These are phyloP conservation scores for Patellifolia procumbens DNA, from an alignment of 179 eudicot species.

Conservation along the genomic window DNA sequence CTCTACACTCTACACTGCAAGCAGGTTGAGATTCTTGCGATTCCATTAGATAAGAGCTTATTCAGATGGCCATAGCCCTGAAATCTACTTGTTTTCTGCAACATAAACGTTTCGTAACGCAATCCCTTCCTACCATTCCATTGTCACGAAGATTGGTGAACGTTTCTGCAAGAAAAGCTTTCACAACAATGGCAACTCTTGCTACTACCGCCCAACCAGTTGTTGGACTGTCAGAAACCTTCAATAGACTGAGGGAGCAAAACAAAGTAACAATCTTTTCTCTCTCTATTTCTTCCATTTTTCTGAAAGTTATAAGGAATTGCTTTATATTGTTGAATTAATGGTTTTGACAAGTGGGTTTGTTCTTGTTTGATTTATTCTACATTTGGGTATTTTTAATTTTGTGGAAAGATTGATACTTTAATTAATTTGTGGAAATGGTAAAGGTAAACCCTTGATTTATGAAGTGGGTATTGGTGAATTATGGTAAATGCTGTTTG, in stretches of 20 bases:
- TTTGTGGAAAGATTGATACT: not conserved
- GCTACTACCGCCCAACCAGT: conserved; percentile 35
- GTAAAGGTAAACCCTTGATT: not conserved
- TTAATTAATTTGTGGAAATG: not conserved
- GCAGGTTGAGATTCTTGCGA: not conserved
- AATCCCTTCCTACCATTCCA: not conserved
- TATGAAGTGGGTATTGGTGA: not conserved
- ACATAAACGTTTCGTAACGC: conserved; percentile 34
- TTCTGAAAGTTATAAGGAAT: not conserved
- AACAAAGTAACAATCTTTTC: conserved; percentile 47
- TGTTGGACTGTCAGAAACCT: conserved; percentile 65
- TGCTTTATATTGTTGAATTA: conserved; percentile 4
- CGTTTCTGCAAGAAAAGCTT: conserved; percentile 24
- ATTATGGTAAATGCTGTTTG: not conserved
- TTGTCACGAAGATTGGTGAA: conserved; percentile 22
- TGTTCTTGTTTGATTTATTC: conserved; percentile 14
- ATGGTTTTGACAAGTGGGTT: conserved; percentile 16
- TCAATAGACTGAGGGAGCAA: conserved; percentile 51
- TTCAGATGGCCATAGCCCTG: conserved; percentile 35
- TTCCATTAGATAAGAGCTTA: conserved; percentile 7
- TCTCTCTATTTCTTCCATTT: not conserved
- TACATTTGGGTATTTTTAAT: conserved; percentile 5
- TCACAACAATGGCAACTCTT: conserved; percentile 55
- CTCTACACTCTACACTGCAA: too few species aligned
- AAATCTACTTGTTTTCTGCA: conserved; percentile 40